Evolutionary conservation across 2,329 filamentous ascomycete genomes (phyloP).

Genomic region (Pyricularia sp.): DNA sequence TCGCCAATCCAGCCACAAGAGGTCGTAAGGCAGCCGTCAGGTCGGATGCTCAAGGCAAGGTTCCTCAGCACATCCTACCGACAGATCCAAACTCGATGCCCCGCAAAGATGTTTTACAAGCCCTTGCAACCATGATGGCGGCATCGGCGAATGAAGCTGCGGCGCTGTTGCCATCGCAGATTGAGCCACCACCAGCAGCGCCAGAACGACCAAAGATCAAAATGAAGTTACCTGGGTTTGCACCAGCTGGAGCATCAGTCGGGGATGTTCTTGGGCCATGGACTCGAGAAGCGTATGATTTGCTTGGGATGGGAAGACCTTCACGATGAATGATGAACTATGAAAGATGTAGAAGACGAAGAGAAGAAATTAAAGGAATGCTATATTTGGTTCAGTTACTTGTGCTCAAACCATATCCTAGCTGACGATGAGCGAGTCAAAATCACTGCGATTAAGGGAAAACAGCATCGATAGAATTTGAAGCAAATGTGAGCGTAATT

Average conservation of each 20-base stretch:
- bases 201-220: constrained; percentile 16
- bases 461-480: not conserved
- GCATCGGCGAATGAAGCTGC: constrained; percentile 3
- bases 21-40: constrained; percentile 43
- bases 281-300: constrained; percentile 59
- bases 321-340: constrained; percentile 10
- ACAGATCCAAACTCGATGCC: constrained; percentile 16
- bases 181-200: constrained; percentile 7
- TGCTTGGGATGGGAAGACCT: constrained; percentile 53
- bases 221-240: constrained; percentile 30
- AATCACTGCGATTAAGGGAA: not conserved
- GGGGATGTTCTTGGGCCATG: constrained; percentile 42
- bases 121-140: not conserved
- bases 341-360: not conserved
- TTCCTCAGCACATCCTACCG: constrained; percentile 32
- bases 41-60: constrained; percentile 39
- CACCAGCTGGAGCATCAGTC: constrained; percentile 29
- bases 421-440: not conserved
- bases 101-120: not conserved
- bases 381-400: not conserved
- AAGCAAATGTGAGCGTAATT: not conserved
- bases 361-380: not conserved
- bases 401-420: not conserved
- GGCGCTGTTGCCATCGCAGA: constrained; percentile 7
- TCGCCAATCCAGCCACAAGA: constrained; percentile 39